Percentiles rank a stretch among this genome's conserved stretches.
These are phyloP conservation scores for Rhizopogon sp. DNA, from an alignment of 768 basidiomycete species.

Conservation along the genomic window DNA sequence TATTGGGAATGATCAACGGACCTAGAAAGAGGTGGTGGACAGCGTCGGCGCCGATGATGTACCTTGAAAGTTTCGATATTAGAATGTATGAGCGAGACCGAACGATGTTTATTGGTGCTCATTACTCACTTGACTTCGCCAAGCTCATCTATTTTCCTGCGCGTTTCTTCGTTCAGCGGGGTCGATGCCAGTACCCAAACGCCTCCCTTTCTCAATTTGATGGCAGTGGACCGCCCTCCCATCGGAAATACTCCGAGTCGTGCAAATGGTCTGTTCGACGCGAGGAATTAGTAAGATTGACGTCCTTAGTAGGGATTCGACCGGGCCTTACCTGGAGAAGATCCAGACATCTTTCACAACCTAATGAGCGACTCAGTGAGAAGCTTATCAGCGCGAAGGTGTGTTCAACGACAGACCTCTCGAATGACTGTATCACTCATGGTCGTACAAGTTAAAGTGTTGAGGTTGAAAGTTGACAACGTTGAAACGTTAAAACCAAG, in stretches of 20 bases:
- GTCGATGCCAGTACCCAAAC: conserved; percentile 86
- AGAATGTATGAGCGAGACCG: not conserved
- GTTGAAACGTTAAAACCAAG: no score
- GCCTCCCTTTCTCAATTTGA: conserved; percentile 60
- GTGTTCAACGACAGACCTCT: conserved; percentile 27
- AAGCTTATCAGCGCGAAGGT: not conserved
- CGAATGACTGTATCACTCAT: conserved; percentile 38
- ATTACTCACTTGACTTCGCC: conserved; percentile 60
- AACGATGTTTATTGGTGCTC: conserved; percentile 31
- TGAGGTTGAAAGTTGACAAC: not conserved
- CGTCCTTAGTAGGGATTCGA: not conserved
- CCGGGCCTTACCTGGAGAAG: conserved; percentile 48
- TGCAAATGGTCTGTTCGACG: conserved; percentile 50
- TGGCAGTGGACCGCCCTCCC: conserved; percentile 81
- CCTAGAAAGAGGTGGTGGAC: conserved; percentile 59
- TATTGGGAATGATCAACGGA: conserved; percentile 19
- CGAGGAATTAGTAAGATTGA: conserved; percentile 4
- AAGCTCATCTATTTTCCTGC: conserved; percentile 51
- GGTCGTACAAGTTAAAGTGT: not conserved
- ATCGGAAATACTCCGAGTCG: conserved; percentile 66
- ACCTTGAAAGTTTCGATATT: conserved; percentile 29
- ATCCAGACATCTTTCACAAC: conserved; percentile 54
- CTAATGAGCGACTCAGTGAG: conserved; percentile 18
- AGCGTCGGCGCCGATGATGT: conserved; percentile 52
- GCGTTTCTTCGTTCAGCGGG: conserved; percentile 62